Evolutionary conservation across 2,329 filamentous ascomycete genomes (phyloP).

Genomic region (Alternaria dauci): DNA sequence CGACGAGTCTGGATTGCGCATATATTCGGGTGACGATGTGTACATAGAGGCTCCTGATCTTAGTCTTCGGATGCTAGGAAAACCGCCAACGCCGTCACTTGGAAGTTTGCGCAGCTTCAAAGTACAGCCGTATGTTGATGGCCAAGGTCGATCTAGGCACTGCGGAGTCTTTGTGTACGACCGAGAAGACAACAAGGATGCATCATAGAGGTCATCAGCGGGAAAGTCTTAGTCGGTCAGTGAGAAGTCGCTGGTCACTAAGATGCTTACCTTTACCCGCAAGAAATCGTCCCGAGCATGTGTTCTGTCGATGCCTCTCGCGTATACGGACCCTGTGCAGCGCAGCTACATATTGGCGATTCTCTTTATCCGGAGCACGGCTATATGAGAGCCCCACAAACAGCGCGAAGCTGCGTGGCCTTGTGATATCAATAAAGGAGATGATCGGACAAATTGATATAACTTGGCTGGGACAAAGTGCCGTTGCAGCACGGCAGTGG

Average conservation of each 20-base stretch:
- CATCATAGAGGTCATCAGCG: background rate
- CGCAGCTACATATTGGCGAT: background rate
- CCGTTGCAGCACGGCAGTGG: background rate
- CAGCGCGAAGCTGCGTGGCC: background rate
- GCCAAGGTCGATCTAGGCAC: too few species aligned
- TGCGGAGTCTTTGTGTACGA: too few species aligned
- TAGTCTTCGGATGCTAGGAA: too few species aligned
- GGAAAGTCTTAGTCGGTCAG: background rate
- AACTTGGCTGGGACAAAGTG: background rate
- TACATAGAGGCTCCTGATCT: too few species aligned
- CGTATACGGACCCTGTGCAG: background rate
- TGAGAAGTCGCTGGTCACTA: fast-evolving
- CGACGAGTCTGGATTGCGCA: background rate
- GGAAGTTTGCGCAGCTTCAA: too few species aligned
- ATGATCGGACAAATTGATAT: background rate
- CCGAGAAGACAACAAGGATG: background rate
- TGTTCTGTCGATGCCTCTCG: background rate
- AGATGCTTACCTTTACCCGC: background rate
- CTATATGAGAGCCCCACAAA: background rate
- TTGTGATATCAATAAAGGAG: background rate
- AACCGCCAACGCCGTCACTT: too few species aligned
- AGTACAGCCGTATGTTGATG: too few species aligned
- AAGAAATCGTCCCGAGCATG: background rate
- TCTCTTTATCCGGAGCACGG: background rate
- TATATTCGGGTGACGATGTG: background rate